Percentiles rank a stretch among this genome's conserved stretches.
phyloP scores from a whole-genome alignment of 495 filamentous ascomycete species.

The Massariosphaeria phaeospora region DNA sequence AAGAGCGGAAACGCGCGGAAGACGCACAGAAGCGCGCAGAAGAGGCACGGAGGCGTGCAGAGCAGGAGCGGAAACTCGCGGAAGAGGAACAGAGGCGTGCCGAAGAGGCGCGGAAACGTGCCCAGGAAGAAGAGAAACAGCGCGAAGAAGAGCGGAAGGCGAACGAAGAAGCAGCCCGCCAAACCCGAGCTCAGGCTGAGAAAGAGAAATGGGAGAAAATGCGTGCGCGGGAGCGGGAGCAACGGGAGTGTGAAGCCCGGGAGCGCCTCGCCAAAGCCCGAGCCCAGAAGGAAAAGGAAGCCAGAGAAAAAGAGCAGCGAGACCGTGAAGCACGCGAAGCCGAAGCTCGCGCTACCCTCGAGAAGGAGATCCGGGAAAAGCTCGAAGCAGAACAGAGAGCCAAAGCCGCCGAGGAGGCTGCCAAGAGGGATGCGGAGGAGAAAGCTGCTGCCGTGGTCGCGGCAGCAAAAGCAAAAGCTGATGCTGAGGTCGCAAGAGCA shows the following conservation, averaged over 20 bases:
- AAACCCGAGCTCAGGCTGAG: conserved; percentile 41
- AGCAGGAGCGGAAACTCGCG: conserved; percentile 52
- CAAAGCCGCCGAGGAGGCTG: conserved; percentile 43
- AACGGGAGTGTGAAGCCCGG: conserved; percentile 41
- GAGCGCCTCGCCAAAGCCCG: conserved; percentile 43
- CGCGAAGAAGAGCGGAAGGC: conserved; percentile 44
- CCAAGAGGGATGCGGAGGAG: conserved; percentile 38
- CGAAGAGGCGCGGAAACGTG: conserved; percentile 56
- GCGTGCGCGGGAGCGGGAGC: conserved; percentile 42
- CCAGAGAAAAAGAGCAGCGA: conserved; percentile 38
- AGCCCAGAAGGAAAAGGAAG: conserved; percentile 47
- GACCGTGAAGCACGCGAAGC: conserved; percentile 38
- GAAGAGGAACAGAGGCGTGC: conserved; percentile 56
- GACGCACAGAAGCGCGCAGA: conserved; percentile 41
- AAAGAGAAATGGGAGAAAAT: conserved; percentile 46
- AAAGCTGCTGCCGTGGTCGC: conserved; percentile 36
- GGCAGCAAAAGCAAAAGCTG: conserved; percentile 39
- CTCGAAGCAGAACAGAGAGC: conserved; percentile 47
- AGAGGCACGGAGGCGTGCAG: conserved; percentile 54
- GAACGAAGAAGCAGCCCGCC: conserved; percentile 42
- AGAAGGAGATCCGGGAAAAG: conserved; percentile 38
- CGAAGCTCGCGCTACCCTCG: conserved; percentile 32
- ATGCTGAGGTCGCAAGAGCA: conserved; percentile 31
- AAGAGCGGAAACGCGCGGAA: conserved; percentile 33
- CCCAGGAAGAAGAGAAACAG: conserved; percentile 50